Conservation (phyloP, 768 basidiomycete species). For the Boletus huronensis region DNA sequence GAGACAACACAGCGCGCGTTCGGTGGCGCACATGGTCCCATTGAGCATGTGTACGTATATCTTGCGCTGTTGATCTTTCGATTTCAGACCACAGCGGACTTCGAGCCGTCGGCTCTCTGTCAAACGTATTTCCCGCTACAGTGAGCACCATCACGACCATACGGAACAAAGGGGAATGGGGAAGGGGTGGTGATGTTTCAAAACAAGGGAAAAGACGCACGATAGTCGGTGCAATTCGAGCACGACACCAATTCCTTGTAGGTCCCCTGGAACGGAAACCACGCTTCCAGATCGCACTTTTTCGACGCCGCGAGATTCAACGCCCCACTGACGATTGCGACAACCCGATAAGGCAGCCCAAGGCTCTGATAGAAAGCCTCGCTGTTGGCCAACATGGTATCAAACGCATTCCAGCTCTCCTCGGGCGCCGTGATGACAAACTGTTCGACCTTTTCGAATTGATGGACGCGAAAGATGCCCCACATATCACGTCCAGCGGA, state of each 20-base stretch:
- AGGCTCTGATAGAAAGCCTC: constrained; percentile 97
- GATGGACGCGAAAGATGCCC: constrained; percentile 99
- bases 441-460: constrained; percentile 99
- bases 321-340: constrained; percentile 94
- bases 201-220: constrained; percentile 47
- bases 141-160: background rate
- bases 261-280: constrained; percentile 96
- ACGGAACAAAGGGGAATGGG: background rate
- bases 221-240: constrained; percentile 99
- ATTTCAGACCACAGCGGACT: constrained; percentile 88
- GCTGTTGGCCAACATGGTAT: constrained; percentile 83
- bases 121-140: background rate
- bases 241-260: constrained; percentile 98
- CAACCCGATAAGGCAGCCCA: constrained; percentile 86
- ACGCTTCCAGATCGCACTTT: constrained; percentile 97
- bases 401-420: constrained; percentile 92
- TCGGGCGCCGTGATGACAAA: constrained; percentile 94
- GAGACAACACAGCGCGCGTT: constrained; percentile 92
- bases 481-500: constrained; percentile 97
- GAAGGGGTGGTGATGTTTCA: background rate
- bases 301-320: constrained; percentile 95
- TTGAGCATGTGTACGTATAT: constrained; percentile 99
- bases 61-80: constrained; percentile 85
- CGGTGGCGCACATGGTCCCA: constrained; percentile 95
- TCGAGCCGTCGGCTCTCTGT: constrained; percentile 91